These are phyloP conservation scores for Colletotrichum lentis DNA, from an alignment of 2,329 filamentous ascomycete genomes.

Conservation along the genomic window DNA sequence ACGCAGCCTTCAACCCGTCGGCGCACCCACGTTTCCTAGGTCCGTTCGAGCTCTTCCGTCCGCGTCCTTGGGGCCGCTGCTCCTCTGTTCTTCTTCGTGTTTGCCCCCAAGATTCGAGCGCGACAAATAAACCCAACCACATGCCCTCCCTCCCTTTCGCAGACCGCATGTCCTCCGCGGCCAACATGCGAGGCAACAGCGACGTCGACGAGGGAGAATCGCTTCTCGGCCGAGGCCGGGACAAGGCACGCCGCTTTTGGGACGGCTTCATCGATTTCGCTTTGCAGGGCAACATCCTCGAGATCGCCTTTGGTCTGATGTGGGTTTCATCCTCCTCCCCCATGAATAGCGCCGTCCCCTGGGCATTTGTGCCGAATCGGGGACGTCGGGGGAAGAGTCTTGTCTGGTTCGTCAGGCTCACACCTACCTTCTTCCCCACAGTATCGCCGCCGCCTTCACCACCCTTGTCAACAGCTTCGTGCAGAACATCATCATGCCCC, in stretches of 20 bases:
- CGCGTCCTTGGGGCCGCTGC: no score
- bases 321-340: conserved; percentile 48
- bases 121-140: neutral
- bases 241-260: conserved; percentile 61
- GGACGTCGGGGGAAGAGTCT: no score
- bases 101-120: neutral
- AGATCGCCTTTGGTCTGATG: conserved; percentile 80
- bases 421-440: conserved; percentile 43
- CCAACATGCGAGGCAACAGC: conserved; percentile 44
- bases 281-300: conserved; percentile 76
- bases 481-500: conserved; percentile 73
- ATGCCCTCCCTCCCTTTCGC: conserved; percentile 29
- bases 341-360: conserved; percentile 1
- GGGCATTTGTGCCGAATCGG: neutral
- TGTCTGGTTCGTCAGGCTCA: neutral
- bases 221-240: conserved; percentile 58
- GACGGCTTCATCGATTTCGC: conserved; percentile 76
- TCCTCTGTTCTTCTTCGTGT: neutral
- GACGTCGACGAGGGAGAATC: conserved; percentile 49
- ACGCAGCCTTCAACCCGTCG: neutral
- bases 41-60: neutral
- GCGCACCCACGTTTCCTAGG: no score
- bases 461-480: conserved; percentile 76
- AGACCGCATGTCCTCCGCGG: conserved; percentile 26
- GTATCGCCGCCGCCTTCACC: conserved; percentile 75